Percentiles rank a stretch among this genome's conserved stretches.
These are phyloP conservation scores for Saccharomycopsis fermentans DNA, from an alignment of 805 yeast genomes.

Conservation along the genomic window DNA sequence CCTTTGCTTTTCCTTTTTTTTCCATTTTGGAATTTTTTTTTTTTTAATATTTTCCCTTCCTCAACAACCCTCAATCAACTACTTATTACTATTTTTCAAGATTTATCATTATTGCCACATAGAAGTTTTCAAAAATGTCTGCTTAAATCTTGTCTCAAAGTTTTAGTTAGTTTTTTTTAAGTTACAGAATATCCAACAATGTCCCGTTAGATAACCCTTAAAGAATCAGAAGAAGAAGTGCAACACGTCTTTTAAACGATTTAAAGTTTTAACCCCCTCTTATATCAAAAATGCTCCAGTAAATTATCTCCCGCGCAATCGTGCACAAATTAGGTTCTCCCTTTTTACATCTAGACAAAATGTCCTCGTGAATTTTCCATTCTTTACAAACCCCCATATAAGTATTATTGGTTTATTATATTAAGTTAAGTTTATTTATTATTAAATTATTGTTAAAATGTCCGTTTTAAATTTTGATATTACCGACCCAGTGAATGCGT, in stretches of 20 bases:
- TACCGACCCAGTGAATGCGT: constrained; percentile 6
- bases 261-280: not conserved
- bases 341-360: not conserved
- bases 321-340: not conserved
- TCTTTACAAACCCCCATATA: not conserved
- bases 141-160: constrained; percentile 18
- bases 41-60: not conserved
- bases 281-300: not conserved
- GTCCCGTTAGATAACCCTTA: constrained; percentile 3
- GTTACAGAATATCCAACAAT: not conserved
- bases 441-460: constrained; percentile 3
- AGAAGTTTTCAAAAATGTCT: constrained; percentile 13
- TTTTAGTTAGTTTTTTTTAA: constrained; percentile 19
- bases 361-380: not conserved
- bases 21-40: not conserved
- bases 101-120: not conserved
- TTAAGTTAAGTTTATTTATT: not conserved
- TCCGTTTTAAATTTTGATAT: constrained; percentile 11
- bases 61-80: not conserved
- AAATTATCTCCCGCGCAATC: not conserved
- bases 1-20: not conserved
- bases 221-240: not conserved
- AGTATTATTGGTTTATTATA: not conserved
- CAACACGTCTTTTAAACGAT: not conserved
- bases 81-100: not conserved